These are phyloP conservation scores for Cenchrus purpureus DNA, from an alignment of 176 grass and related monocot species.

Conservation along the genomic window DNA sequence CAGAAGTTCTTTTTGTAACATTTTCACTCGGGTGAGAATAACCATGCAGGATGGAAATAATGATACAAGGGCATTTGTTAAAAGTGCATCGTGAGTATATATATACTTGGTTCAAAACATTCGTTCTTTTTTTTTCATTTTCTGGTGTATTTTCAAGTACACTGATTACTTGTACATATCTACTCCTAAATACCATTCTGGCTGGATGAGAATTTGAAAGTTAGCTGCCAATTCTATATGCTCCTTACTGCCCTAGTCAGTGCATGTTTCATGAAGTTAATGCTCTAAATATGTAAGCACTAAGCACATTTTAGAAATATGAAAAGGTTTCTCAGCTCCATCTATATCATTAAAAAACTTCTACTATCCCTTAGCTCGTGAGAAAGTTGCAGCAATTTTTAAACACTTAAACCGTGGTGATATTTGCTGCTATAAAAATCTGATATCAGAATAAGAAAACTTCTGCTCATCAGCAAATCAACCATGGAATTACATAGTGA, in stretches of 20 bases:
- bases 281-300: neutral
- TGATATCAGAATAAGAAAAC: constrained; percentile 15
- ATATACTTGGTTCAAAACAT: constrained; percentile 17
- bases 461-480: constrained; percentile 13
- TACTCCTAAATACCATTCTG: constrained; percentile 7
- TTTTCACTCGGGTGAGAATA: constrained; percentile 1
- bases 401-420: neutral
- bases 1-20: constrained; percentile 25
- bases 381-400: neutral
- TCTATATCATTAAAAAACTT: neutral
- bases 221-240: constrained; percentile 3
- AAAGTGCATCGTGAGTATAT: neutral
- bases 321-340: neutral
- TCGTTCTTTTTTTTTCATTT: neutral
- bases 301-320: constrained; percentile 20
- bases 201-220: neutral
- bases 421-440: neutral
- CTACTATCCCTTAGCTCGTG: neutral
- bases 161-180: neutral
- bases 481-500: neutral
- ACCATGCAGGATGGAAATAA: neutral
- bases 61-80: neutral
- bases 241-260: neutral
- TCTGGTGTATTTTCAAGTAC: neutral
- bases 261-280: constrained; percentile 20